Conservation (phyloP, 371 early-diverging fungal genomes). For the Mucor mucedo region DNA sequence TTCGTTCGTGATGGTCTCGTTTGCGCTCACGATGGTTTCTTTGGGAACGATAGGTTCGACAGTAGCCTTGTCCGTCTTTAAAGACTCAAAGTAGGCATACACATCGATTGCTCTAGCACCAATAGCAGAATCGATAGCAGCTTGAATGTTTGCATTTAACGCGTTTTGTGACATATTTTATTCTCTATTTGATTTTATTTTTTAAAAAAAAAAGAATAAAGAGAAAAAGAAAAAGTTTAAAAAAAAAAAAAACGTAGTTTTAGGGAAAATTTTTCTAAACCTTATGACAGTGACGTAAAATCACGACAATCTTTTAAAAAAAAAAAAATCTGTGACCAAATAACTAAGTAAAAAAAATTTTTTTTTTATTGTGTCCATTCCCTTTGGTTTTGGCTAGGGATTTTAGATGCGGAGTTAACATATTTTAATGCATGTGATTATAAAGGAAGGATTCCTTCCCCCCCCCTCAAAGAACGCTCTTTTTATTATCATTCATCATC, state of each 20-base stretch:
- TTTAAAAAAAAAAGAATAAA: constrained; percentile 5
- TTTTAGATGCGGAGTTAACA: constrained; percentile 11
- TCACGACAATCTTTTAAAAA: neutral
- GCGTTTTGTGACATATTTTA: constrained; percentile 24
- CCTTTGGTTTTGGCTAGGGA: neutral
- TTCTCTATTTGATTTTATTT: neutral
- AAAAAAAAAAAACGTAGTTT: constrained; percentile 15
- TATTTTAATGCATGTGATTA: constrained; percentile 15
- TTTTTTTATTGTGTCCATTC: neutral
- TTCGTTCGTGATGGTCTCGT: too few species aligned
- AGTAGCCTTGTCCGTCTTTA: constrained; percentile 11
- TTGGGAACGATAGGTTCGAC: constrained; percentile 1
- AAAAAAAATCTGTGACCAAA: neutral
- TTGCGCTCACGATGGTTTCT: too few species aligned
- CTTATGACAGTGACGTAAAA: constrained; percentile 12
- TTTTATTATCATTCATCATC: neutral
- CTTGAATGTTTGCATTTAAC: constrained; percentile 28
- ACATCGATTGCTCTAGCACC: constrained; percentile 30
- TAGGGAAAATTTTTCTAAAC: constrained; percentile 2
- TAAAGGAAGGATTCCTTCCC: neutral
- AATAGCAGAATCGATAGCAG: constrained; percentile 38
- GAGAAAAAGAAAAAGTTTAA: constrained; percentile 1
- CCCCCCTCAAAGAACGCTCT: neutral
- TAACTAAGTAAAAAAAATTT: neutral
- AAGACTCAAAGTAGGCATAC: constrained; percentile 27